Base-by-base conservation (phyloP, 305 asterid species). In the Solanum hybrid region DNA sequence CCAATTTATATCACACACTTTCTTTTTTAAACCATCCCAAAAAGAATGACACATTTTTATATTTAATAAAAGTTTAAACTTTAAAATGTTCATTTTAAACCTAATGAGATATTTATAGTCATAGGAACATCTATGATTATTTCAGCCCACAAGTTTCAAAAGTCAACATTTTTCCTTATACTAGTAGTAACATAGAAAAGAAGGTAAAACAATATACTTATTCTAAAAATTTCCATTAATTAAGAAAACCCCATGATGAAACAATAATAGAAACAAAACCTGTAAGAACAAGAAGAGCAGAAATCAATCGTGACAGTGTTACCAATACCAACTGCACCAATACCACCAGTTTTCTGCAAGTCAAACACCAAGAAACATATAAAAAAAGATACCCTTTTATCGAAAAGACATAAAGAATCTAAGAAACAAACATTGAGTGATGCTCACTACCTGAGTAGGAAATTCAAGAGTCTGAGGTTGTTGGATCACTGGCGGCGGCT, bases 281-380 rank as follows among this genome's bases (percentile, higher is more conserved):
- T 96, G 94, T 93, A 97, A 88, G 99, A 97, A 90, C 99, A 97
- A 60, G 99, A 97, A 86, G 99, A 91, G 85, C 99, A 97, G 91
- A 94, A 97, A 92, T 95, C 97, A 80, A 97, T 96, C 82, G 86
- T 94, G 88, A 97, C 96, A 13, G 98, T 93, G 92, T 96, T 95
- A 42, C 98, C 99, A 73, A 89, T 87, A 19, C 99, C 99, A 87
- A 91, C 89, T 24, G 89, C 93, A 35, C 92, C 93, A 80, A 91
- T 89, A 42, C 97, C 96, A 78, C 91, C 96, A 78, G 90, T 91
- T 91, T 91, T 94, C 99, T 97, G 95, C 91, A 89, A 85, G 88
- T 85, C 88, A 85, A 85, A 45, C 87, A 29, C 2, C 7, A 17
- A 40, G 34, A 9, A 84, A 31, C 24, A 60, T 22, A 84, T 85